Evolutionary conservation across 805 yeast species (phyloP), one percentile per base, ranked within the genome.

Genomic region (Hanseniaspora lindneri): DNA sequence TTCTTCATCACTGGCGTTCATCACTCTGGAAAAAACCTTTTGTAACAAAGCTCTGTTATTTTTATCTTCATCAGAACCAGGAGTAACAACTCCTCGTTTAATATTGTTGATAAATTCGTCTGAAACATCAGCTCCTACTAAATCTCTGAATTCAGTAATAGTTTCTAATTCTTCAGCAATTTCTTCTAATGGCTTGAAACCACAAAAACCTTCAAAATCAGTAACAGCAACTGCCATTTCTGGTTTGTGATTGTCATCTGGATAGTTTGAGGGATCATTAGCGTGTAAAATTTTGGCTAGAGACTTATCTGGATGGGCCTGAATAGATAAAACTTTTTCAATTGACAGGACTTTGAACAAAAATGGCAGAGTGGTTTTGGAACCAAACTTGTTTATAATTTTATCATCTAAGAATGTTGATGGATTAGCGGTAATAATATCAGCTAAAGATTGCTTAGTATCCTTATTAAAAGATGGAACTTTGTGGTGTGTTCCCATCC

Each of bases 401-500:
- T 55, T 58, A 4, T 67, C 58, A 54, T 88, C 87, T 53, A 92
- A 71, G 51, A 72, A 70, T 39, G 67, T 61, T 40, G 70, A 68
- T 14, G 95, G 87, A 54, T 76, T 62, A 7, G 66, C 62, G n/a
- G 69, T 65, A 49, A 89, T 75, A 32, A 84, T 61, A 17, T 83
- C 83, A 52, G 87, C 72, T 62, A 92, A 72, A 19, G 77, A 71
- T 55, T 73, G 67, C 28, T 80, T 80, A 17, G 69, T 64, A 24
- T 67, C 74, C 23, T 73, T 72, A 42, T 75, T 73, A 41, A 66
- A 66, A 17, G 95, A 81, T 25, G 97, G 96, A 11, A 83, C 87
- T 40, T 83, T 83, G 47, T 94, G 89, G 63, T 92, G 98, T 23
- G 97, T 87, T 34, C 98, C 98, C 98, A 92, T 92, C 98, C 98